Base-by-base conservation (phyloP, 495 filamentous ascomycete genomes). In the Lichina pygmaea region DNA sequence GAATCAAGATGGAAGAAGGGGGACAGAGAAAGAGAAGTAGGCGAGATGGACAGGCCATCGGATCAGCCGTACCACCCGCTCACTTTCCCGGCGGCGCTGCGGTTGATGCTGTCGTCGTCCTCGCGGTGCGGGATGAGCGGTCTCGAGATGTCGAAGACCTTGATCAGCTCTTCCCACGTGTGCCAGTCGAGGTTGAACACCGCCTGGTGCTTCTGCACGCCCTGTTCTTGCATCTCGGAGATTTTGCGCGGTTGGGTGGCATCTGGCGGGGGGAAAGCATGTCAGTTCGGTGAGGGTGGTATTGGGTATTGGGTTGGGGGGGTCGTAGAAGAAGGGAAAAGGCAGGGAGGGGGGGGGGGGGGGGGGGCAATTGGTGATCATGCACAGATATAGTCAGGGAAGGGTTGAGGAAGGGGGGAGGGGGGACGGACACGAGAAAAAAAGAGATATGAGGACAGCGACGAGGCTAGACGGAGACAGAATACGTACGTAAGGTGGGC, bases 101-200 rank as follows among this genome's bases (percentile, higher is more conserved):
- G 11, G 36, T 11, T 39, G 36, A 39, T 15, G 62, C 63, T 41
- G 76, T 66, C 46, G 15, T 24, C 43, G 30, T 77, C 69, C 45
- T 71, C 57, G n/a, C 89, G 70, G 53, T 86, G 76, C n/a, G 76
- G 74, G 33, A 97, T 95, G 53, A 94, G 75, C 10, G 74, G 66
- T 44, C 84, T 62, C 8, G 66, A 67, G 52, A 94, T 84, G 31
- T 75, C 60, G 51, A 83, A 93, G 0, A 64, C 66, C 4, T 77
- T 59, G 34, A 86, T 74, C 32, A 91, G 59, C 6, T 82, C 68
- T 46, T 71, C 56, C 89, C 89, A 97, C 0, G 68, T 79, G 0
- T 69, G 68, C 63, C 78, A 85, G 53, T 93, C 82, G 37, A 97
- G 66, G 34, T 75, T 74, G 57, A 91, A 75, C 32, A 94, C 73